These are phyloP conservation scores for Haplosporangium gracile DNA, from an alignment of 192 early-diverging fungal species.

Conservation along the genomic window DNA sequence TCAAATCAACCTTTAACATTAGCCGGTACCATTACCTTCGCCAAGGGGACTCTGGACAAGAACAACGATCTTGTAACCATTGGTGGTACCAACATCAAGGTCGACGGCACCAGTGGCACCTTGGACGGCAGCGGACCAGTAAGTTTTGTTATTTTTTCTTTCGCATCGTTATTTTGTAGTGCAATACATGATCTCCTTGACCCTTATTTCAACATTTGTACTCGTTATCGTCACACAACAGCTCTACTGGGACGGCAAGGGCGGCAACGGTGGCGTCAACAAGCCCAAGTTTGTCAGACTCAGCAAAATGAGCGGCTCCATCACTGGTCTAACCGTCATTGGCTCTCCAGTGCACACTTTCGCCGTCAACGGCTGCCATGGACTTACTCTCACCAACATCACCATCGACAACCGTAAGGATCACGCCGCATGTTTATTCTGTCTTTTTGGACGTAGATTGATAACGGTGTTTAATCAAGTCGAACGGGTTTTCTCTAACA, in stretches of 20 bases:
- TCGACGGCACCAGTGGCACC: constrained; percentile 51
- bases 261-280: constrained; percentile 54
- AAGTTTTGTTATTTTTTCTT: constrained; percentile 18
- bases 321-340: constrained; percentile 46
- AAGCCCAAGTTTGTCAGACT: constrained; percentile 58
- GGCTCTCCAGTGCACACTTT: constrained; percentile 60
- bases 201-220: background rate
- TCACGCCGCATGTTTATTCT: background rate
- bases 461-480: constrained; percentile 8
- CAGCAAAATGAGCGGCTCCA: constrained; percentile 33
- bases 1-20: constrained; percentile 13
- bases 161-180: constrained; percentile 6
- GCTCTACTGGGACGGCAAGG: constrained; percentile 63
- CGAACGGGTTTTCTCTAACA: background rate
- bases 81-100: constrained; percentile 46
- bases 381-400: constrained; percentile 39
- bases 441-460: background rate
- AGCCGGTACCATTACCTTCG: constrained; percentile 54
- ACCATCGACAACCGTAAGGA: constrained; percentile 59
- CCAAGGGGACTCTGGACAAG: constrained; percentile 34
- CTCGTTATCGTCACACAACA: constrained; percentile 1
- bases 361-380: constrained; percentile 45
- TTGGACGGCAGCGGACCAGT: constrained; percentile 58
- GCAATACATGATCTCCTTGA: background rate
- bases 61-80: constrained; percentile 46